Evolutionary conservation across 805 yeast species (phyloP), one percentile per base, ranked within the genome.

Genomic region (Yarrowia sp.): DNA sequence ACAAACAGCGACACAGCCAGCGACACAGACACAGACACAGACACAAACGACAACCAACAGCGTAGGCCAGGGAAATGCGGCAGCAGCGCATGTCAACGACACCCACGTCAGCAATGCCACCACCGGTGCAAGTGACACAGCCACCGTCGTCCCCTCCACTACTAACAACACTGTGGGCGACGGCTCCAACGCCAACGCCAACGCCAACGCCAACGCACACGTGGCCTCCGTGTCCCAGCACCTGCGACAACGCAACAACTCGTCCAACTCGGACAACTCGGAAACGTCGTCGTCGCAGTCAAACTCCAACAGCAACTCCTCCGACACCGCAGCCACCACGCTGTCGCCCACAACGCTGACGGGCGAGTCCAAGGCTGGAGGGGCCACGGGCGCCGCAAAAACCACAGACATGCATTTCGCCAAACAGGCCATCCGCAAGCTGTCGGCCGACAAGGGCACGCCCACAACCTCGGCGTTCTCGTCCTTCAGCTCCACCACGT

Each of bases 161-260:
- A 20, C 60, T 5, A 53, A 38, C 60, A 39, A 53, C 60, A n/a
- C 19, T 5, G 56, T 13, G 10, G 30, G 33, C 10, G 56, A 19
- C n/a, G 56, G 33, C 2, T 6, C 17, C 58, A 38, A 52, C 42
- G 40, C n/a, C 55, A 33, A 33, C 39, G 53, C 20, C 36, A 14
- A n/a, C 39, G 17, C 53, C 20, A 14, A 36, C 40, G 8, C 39
- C 15, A 34, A 15, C 14, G 9, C 46, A 19, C 49, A 44, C 49
- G 39, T 33, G 24, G 30, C 58, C 5, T 50, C 56, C 15, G 60
- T 53, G 9, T 53, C 60, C 12, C 44, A 53, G 10, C 63, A 40
- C n/a, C 63, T 42, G 39, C 63, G 63, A 12, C 64, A 58, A 15
- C 64, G 64, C 49, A 58, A 58, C 64, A 61, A 61, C 55, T 61